Conservation (phyloP, 805 yeast species). For the Barnettozyma vustinii region DNA sequence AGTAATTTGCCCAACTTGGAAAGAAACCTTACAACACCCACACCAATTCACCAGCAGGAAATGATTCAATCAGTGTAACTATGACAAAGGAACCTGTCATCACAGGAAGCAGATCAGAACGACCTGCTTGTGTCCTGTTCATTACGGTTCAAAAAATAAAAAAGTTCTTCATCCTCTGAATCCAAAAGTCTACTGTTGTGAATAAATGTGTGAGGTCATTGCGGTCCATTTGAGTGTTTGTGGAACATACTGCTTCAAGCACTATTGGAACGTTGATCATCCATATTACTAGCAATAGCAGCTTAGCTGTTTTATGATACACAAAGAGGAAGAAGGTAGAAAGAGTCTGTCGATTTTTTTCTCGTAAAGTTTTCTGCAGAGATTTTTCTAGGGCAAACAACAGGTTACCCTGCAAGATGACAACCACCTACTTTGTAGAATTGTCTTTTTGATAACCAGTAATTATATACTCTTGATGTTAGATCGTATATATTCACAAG, state of each 20-base stretch:
- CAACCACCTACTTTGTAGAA: too few species aligned
- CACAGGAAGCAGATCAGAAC: slow-evolving; percentile 42
- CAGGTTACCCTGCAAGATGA: not conserved
- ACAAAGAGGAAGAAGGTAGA: too few species aligned
- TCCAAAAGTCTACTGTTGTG: not conserved
- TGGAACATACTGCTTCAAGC: not conserved
- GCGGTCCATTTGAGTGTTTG: not conserved
- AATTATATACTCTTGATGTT: too few species aligned
- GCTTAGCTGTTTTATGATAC: not conserved
- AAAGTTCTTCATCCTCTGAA: slow-evolving; percentile 21
- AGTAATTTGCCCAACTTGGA: not conserved
- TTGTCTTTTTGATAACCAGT: too few species aligned
- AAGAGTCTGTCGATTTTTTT: too few species aligned
- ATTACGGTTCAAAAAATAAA: slow-evolving; percentile 27
- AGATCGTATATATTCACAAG: too few species aligned
- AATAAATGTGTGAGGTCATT: not conserved
- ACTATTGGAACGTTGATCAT: not conserved
- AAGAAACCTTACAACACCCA: too few species aligned
- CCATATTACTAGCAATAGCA: not conserved
- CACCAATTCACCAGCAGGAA: not conserved
- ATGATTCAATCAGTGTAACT: slow-evolving; percentile 68
- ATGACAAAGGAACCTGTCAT: slow-evolving; percentile 69
- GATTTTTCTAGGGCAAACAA: not conserved
- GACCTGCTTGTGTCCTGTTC: slow-evolving; percentile 19
- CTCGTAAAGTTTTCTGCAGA: too few species aligned